Conservation (phyloP, 495 filamentous ascomycete species). For the Xylaria palmicola region DNA sequence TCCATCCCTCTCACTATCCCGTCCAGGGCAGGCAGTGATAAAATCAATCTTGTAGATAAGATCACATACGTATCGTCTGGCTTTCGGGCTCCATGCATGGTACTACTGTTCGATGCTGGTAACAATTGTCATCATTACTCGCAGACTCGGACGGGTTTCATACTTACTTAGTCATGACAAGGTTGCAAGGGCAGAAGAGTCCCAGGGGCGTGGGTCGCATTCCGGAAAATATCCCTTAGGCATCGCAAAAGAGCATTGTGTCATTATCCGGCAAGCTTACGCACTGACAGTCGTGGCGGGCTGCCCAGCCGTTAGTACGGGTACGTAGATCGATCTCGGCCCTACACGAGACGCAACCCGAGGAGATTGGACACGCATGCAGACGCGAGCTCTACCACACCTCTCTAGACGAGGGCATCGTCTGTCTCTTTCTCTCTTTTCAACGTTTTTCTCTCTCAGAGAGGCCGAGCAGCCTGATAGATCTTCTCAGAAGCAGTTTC, state of each 20-base stretch:
- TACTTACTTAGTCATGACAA: neutral
- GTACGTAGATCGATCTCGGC: neutral
- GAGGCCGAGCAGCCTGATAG: neutral
- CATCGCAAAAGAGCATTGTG: neutral
- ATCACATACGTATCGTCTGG: too few species aligned
- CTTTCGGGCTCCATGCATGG: too few species aligned
- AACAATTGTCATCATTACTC: neutral
- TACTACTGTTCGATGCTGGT: neutral
- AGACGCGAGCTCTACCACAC: too few species aligned
- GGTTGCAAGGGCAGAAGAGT: neutral
- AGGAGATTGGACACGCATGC: too few species aligned
- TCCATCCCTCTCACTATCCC: too few species aligned
- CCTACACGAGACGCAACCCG: neutral
- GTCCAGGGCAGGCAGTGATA: too few species aligned
- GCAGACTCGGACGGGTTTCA: neutral
- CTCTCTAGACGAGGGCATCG: too few species aligned
- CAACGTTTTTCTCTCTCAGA: too few species aligned
- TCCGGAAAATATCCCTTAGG: neutral
- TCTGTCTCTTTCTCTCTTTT: neutral
- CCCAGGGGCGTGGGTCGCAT: slow-evolving; percentile 2
- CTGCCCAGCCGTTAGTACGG: neutral
- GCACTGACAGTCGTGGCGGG: slow-evolving; percentile 2
- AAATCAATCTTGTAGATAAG: too few species aligned
- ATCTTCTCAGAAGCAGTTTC: neutral
- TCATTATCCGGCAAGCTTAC: neutral